These are phyloP conservation scores for Botrytis squamosa DNA, from an alignment of 2,329 filamentous ascomycete species.

Conservation along the genomic window DNA sequence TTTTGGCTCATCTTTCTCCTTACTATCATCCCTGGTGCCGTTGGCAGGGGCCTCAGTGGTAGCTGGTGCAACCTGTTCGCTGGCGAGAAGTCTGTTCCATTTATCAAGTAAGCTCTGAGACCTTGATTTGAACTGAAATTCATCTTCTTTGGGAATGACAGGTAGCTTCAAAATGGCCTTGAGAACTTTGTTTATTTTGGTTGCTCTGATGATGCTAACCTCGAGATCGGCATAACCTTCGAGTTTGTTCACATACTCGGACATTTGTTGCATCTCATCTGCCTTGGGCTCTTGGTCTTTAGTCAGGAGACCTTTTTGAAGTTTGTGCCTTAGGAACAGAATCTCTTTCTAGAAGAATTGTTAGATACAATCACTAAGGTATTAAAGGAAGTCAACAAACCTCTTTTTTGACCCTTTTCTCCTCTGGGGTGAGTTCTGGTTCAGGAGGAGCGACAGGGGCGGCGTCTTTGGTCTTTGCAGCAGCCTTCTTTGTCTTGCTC, in stretches of 20 bases:
- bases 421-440: constrained; percentile 56
- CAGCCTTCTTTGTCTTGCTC: constrained; percentile 51
- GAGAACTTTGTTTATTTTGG: constrained; percentile 98
- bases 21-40: constrained; percentile 42
- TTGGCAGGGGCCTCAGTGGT: constrained; percentile 36
- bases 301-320: constrained; percentile 90
- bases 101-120: constrained; percentile 76
- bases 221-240: constrained; percentile 81
- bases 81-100: constrained; percentile 82
- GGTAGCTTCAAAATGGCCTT: constrained; percentile 86
- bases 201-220: constrained; percentile 80
- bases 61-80: constrained; percentile 49
- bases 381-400: constrained; percentile 41
- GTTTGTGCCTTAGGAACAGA: constrained; percentile 88
- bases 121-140: constrained; percentile 84
- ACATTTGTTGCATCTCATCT: constrained; percentile 77
- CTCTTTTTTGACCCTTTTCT: constrained; percentile 59
- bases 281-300: constrained; percentile 83
- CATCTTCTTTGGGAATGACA: constrained; percentile 81
- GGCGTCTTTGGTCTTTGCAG: constrained; percentile 55
- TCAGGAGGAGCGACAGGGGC: constrained; percentile 53
- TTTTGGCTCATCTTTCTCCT: constrained; percentile 39
- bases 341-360: constrained; percentile 61
- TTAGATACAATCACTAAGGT: constrained; percentile 38
- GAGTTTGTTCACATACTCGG: constrained; percentile 74